These are phyloP conservation scores for Drosera spatulata DNA, from an alignment of 179 eudicot genomes.

Conservation along the genomic window DNA sequence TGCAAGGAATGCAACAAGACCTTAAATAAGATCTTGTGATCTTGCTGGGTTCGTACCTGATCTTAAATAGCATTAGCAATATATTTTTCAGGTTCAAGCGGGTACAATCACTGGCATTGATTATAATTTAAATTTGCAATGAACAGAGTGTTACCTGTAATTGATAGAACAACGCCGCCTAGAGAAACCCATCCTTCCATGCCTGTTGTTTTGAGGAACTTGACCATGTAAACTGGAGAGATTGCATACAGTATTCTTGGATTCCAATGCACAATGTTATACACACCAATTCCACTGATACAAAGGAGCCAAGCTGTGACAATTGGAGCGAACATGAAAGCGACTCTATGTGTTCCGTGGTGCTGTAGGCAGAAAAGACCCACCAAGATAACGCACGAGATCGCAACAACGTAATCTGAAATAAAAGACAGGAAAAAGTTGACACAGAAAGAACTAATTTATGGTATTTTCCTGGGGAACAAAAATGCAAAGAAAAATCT, in stretches of 20 bases:
- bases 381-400: slow-evolving; percentile 42
- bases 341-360: slow-evolving; percentile 46
- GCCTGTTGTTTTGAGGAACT: slow-evolving; percentile 39
- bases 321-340: slow-evolving; percentile 53
- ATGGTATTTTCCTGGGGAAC: too few species aligned
- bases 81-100: too few species aligned
- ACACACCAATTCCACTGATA: slow-evolving; percentile 47
- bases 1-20: too few species aligned
- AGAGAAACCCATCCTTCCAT: slow-evolving; percentile 62
- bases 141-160: slow-evolving; percentile 40
- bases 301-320: slow-evolving; percentile 44
- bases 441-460: background rate
- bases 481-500: too few species aligned
- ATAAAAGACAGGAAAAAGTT: background rate
- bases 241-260: slow-evolving; percentile 40
- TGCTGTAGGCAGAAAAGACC: slow-evolving; percentile 48
- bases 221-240: slow-evolving; percentile 54
- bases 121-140: background rate
- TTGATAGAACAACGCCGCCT: slow-evolving; percentile 67
- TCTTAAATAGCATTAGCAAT: too few species aligned
- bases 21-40: too few species aligned
- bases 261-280: slow-evolving; percentile 49
- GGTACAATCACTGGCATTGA: too few species aligned
- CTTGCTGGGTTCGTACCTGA: too few species aligned
- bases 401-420: slow-evolving; percentile 35